phyloP scores from a whole-genome alignment of 805 yeast genomes.

The Candida quercuum region DNA sequence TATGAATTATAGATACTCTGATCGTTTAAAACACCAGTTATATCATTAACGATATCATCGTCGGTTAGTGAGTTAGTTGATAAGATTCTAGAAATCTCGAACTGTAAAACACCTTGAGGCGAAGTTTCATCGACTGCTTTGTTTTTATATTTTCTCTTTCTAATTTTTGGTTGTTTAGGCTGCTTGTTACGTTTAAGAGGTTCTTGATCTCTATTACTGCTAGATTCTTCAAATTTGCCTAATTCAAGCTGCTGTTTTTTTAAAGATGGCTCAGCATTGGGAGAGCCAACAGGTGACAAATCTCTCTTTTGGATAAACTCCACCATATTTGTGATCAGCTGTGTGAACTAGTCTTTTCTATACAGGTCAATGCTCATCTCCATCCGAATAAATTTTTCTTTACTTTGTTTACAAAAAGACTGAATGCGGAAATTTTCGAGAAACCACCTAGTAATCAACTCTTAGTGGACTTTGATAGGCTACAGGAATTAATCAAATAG shows the following conservation, averaged over 20 bases:
- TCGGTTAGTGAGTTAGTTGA: constrained; percentile 33
- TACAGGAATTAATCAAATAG: neutral
- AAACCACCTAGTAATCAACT: constrained; percentile 3
- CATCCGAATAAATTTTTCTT: constrained; percentile 1
- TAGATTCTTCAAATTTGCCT: constrained; percentile 5
- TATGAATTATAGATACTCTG: constrained; percentile 37
- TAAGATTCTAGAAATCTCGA: constrained; percentile 63
- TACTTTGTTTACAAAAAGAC: too few species aligned
- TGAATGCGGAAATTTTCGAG: neutral
- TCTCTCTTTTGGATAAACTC: constrained; percentile 9
- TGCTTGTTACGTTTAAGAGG: constrained; percentile 1
- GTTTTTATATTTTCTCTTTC: constrained; percentile 49
- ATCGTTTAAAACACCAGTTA: constrained; percentile 60
- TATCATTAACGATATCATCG: constrained; percentile 57
- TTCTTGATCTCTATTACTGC: neutral
- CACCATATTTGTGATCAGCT: constrained; percentile 3
- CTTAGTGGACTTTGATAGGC: constrained; percentile 7
- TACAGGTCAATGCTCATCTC: constrained; percentile 6
- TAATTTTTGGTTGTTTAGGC: constrained; percentile 21
- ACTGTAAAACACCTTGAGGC: constrained; percentile 71
- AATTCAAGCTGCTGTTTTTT: constrained; percentile 1
- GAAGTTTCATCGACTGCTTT: constrained; percentile 71
- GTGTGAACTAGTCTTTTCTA: neutral
- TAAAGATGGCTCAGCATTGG: neutral
- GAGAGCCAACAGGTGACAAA: constrained; percentile 6